A percentile compares a stretch with the other conserved stretches of the same genome.
Conservation (phyloP, 257 asterid species). For the Ophiorrhiza pumila region DNA sequence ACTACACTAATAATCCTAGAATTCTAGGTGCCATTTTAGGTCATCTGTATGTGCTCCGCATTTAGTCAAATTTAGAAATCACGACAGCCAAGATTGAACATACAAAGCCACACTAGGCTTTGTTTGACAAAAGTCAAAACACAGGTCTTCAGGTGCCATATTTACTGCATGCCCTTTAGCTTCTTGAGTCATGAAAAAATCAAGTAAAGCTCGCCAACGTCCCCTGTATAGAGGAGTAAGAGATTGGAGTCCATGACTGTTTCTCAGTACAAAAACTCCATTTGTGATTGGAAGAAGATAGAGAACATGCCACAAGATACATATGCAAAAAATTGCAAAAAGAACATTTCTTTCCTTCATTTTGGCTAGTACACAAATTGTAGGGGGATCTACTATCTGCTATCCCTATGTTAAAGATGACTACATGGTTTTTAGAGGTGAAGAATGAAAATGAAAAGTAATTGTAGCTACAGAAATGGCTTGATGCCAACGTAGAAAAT, state of each 20-base stretch:
- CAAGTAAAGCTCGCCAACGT: not conserved
- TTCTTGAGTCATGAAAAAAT: not conserved
- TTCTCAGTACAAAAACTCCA: not conserved
- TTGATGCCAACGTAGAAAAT: not conserved
- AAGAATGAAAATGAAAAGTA: conserved; percentile 4
- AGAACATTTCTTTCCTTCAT: conserved; percentile 3
- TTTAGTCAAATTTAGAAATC: not conserved
- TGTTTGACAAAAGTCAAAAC: not conserved
- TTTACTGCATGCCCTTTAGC: not conserved
- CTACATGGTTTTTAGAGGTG: not conserved
- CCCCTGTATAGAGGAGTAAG: not conserved
- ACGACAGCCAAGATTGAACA: not conserved
- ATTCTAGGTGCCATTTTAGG: not conserved
- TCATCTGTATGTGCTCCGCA: not conserved
- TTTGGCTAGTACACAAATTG: not conserved
- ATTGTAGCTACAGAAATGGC: conserved; percentile 11
- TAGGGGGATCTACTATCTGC: not conserved
- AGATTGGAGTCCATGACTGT: not conserved
- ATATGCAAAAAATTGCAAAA: conserved; percentile 3
- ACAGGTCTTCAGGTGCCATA: not conserved
- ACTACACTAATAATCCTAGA: not conserved
- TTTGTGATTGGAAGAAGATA: not conserved
- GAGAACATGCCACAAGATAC: not conserved
- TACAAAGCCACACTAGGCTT: not conserved
- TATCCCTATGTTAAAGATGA: not conserved